Percentiles rank a stretch among this genome's conserved stretches.
phyloP scores from a whole-genome alignment of 2,329 filamentous ascomycete genomes.

The Truncatella angustata region DNA sequence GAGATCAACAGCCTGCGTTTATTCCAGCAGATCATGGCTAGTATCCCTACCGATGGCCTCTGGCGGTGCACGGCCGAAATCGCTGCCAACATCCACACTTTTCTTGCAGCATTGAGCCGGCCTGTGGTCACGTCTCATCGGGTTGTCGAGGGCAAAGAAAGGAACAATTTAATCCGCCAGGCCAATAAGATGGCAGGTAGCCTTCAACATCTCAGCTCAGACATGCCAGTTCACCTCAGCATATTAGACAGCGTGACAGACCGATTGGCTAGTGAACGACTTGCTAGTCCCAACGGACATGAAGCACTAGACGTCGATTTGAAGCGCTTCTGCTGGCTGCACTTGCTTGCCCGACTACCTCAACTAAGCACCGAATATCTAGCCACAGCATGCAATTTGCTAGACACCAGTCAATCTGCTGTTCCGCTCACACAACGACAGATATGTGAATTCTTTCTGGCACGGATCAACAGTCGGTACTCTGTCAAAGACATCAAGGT shows the following conservation, averaged over 20 bases:
- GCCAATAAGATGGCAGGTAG: constrained; percentile 20
- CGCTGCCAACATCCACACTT: constrained; percentile 12
- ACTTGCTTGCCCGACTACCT: constrained; percentile 25
- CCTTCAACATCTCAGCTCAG: constrained; percentile 14
- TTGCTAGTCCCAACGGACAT: not conserved
- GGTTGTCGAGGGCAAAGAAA: not conserved
- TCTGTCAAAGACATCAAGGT: constrained; percentile 9
- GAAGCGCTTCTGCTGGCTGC: constrained; percentile 24
- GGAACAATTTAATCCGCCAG: constrained; percentile 17
- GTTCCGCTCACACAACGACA: constrained; percentile 17
- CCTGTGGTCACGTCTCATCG: not conserved
- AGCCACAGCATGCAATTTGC: constrained; percentile 14
- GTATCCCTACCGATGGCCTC: constrained; percentile 17
- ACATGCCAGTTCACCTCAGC: constrained; percentile 13
- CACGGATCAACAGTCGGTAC: constrained; percentile 14
- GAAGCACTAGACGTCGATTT: constrained; percentile 5
- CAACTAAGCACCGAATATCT: constrained; percentile 18
- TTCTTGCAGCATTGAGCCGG: constrained; percentile 15
- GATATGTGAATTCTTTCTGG: constrained; percentile 24
- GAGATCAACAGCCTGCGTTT: constrained; percentile 21
- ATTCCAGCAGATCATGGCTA: constrained; percentile 20
- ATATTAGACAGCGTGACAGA: constrained; percentile 20
- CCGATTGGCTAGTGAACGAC: constrained; percentile 10
- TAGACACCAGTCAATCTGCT: constrained; percentile 18
- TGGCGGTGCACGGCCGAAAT: constrained; percentile 6